These are phyloP conservation scores for Coemansia sp. DNA, from an alignment of 192 early-diverging fungal species.

Conservation along the genomic window DNA sequence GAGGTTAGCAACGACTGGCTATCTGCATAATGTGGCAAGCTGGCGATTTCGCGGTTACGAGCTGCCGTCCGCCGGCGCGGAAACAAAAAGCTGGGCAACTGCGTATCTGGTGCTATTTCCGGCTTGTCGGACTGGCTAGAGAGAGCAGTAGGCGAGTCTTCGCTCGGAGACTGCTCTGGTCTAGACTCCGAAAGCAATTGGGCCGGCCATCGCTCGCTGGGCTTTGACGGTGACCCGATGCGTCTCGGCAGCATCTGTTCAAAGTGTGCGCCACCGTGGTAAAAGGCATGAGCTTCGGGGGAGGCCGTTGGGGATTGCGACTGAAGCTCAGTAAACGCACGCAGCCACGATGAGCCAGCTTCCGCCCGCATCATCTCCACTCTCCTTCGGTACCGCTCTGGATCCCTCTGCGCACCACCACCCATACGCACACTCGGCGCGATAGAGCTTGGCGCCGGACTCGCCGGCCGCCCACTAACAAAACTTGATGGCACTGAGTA, in stretches of 20 bases:
- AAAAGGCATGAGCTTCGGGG: not conserved
- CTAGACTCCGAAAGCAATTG: not conserved
- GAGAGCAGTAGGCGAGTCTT: not conserved
- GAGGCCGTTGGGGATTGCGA: constrained; percentile 24
- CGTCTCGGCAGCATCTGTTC: constrained; percentile 14
- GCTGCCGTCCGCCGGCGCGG: constrained; percentile 32
- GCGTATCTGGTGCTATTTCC: constrained; percentile 17
- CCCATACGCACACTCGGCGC: constrained; percentile 33
- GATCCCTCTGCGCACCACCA: constrained; percentile 25
- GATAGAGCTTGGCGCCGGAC: constrained; percentile 28
- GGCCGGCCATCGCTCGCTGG: not conserved
- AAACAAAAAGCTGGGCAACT: constrained; percentile 52
- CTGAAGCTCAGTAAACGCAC: constrained; percentile 57
- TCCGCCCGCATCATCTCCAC: constrained; percentile 60
- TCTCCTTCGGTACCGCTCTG: constrained; percentile 50
- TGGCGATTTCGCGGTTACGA: constrained; percentile 29
- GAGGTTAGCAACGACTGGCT: not conserved
- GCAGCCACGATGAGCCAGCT: constrained; percentile 54
- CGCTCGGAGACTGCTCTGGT: not conserved
- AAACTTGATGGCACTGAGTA: constrained; percentile 47
- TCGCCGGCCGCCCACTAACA: constrained; percentile 18
- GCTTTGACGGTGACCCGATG: constrained; percentile 7
- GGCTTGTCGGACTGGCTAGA: not conserved
- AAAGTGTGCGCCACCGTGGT: constrained; percentile 21
- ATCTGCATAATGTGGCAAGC: constrained; percentile 40